Evolutionary conservation across 1,139 yeast species (phyloP).

Genomic region (Blastobotrys niveus): DNA sequence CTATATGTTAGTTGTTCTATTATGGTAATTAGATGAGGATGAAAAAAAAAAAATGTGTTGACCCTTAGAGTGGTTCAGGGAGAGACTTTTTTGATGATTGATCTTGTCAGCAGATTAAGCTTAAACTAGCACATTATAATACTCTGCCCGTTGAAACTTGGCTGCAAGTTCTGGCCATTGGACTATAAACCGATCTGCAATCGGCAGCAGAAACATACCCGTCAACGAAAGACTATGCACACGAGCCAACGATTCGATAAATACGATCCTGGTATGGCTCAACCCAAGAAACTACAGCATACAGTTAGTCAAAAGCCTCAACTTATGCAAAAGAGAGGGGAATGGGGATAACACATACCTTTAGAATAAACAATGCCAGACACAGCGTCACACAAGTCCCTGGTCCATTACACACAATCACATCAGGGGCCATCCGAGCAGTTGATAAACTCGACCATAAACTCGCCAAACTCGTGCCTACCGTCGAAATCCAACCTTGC

Average conservation of each 20-base stretch:
- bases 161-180: slow-evolving; percentile 75
- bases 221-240: slow-evolving; percentile 70
- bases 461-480: slow-evolving; percentile 43
- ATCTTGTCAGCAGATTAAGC: background rate
- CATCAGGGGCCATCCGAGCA: slow-evolving; percentile 30
- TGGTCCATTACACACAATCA: slow-evolving; percentile 79
- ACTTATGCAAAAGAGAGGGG: background rate
- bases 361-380: slow-evolving; percentile 50
- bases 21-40: background rate
- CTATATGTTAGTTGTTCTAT: background rate
- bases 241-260: slow-evolving; percentile 85
- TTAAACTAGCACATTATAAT: slow-evolving; percentile 67
- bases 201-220: slow-evolving; percentile 63
- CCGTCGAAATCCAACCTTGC: slow-evolving; percentile 51
- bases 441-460: slow-evolving; percentile 28
- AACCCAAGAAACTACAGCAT: slow-evolving; percentile 42
- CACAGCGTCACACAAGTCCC: slow-evolving; percentile 85
- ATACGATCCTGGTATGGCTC: slow-evolving; percentile 55
- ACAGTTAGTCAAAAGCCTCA: background rate
- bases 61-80: no score
- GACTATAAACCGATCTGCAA: slow-evolving; percentile 72
- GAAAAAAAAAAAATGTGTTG: background rate
- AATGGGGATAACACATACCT: no score
- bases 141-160: slow-evolving; percentile 60
- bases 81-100: no score